Evolutionary conservation across 257 asterid genomes (phyloP).

Genomic region (Nicotiana tomentosiformis): DNA sequence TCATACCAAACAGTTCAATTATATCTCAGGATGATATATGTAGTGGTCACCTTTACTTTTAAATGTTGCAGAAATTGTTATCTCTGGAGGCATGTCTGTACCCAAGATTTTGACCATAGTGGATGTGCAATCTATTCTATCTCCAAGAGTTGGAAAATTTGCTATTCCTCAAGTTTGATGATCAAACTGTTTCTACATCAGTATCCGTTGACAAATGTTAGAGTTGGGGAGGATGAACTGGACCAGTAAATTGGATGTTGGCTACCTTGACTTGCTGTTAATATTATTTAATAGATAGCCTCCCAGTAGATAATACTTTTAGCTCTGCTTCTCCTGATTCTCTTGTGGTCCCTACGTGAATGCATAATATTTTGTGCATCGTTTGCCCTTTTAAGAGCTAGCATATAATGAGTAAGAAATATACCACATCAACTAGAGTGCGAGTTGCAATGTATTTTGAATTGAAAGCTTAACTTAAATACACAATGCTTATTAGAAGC

Average conservation of each 20-base stretch:
- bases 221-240: background rate
- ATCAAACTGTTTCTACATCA: background rate
- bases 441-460: background rate
- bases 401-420: background rate
- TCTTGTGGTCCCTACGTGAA: background rate
- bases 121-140: constrained; percentile 2
- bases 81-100: constrained; percentile 26
- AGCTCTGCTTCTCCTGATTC: background rate
- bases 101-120: constrained; percentile 16
- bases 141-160: constrained; percentile 8
- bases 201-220: background rate
- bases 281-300: background rate
- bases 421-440: background rate
- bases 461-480: background rate
- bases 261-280: background rate
- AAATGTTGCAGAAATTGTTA: constrained; percentile 22
- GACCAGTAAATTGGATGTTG: background rate
- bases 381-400: background rate
- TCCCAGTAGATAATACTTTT: background rate
- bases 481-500: background rate
- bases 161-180: background rate
- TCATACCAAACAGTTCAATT: background rate
- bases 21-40: background rate
- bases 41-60: background rate
- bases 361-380: too few species aligned